Evolutionary conservation across 83 land plant species (phyloP).

Genomic region (Picea mariana): DNA sequence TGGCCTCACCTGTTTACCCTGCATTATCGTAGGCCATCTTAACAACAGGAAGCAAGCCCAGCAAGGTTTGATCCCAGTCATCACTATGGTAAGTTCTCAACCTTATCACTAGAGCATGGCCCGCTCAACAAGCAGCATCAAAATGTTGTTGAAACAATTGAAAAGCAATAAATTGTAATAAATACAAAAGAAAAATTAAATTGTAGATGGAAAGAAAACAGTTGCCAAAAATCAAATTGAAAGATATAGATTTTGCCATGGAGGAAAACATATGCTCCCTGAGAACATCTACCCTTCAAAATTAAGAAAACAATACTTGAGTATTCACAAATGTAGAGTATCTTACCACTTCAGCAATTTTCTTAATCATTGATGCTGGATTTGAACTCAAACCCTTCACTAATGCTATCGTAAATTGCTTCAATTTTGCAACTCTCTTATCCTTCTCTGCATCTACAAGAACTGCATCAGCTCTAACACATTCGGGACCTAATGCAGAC

Average conservation of each 20-base stretch:
- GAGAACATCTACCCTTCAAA: background rate
- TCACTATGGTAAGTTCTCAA: too few relatives aligned
- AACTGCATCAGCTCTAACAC: conserved; percentile 58
- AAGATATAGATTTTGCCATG: background rate
- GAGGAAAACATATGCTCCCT: background rate
- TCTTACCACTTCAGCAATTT: conserved; percentile 87
- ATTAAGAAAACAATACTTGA: background rate
- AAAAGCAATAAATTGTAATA: background rate
- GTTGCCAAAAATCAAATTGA: background rate
- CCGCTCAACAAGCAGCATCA: too few relatives aligned
- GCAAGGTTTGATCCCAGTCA: too few relatives aligned
- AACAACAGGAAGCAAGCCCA: too few relatives aligned
- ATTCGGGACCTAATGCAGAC: conserved; percentile 51
- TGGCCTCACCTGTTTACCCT: too few relatives aligned
- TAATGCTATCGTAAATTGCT: conserved; percentile 63
- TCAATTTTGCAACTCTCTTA: conserved; percentile 75
- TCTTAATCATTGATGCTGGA: conserved; percentile 72
- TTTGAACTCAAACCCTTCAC: conserved; percentile 75
- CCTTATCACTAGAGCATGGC: too few relatives aligned
- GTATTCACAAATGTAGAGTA: background rate
- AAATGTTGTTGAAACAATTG: background rate
- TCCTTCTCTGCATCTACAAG: conserved; percentile 88
- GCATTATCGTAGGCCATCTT: too few relatives aligned
- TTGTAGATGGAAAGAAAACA: background rate
- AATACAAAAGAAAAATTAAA: background rate